Evolutionary conservation across 441 rosid genomes (phyloP).

Genomic region (Corymbia citriodora): DNA sequence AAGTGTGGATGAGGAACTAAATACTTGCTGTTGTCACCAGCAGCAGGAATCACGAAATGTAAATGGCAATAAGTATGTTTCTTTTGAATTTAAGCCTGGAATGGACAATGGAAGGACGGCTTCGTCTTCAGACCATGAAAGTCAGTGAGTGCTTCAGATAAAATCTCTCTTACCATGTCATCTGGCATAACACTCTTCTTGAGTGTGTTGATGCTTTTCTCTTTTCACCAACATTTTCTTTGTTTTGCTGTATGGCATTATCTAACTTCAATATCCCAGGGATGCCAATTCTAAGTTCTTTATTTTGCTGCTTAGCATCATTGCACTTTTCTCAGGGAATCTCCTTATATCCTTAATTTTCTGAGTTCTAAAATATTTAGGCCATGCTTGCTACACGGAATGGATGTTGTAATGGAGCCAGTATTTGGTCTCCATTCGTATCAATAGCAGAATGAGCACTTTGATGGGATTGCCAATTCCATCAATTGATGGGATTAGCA

Average conservation of each 20-base stretch:
- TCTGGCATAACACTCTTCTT: not conserved
- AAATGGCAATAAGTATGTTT: not conserved
- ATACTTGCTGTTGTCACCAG: not conserved
- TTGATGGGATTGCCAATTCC: not conserved
- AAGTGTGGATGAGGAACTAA: not conserved
- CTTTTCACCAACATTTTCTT: not conserved
- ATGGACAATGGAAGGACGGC: not conserved
- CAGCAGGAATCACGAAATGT: not conserved
- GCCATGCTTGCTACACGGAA: not conserved
- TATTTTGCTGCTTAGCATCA: not conserved
- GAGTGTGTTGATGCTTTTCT: not conserved
- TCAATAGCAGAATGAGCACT: not conserved
- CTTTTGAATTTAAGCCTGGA: constrained; percentile 3
- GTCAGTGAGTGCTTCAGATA: constrained; percentile 3
- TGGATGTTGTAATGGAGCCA: not conserved
- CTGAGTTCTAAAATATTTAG: not conserved
- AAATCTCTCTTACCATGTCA: not conserved
- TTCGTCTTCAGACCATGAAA: constrained; percentile 5
- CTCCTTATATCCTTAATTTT: not conserved
- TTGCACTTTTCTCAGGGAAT: not conserved
- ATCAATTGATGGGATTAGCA: not conserved
- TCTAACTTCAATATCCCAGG: not conserved
- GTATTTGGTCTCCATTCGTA: not conserved
- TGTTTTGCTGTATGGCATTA: not conserved
- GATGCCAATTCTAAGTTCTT: not conserved